These are phyloP conservation scores for Tilletia horrida DNA, from an alignment of 1,284 basidiomycete species.

Conservation along the genomic window DNA sequence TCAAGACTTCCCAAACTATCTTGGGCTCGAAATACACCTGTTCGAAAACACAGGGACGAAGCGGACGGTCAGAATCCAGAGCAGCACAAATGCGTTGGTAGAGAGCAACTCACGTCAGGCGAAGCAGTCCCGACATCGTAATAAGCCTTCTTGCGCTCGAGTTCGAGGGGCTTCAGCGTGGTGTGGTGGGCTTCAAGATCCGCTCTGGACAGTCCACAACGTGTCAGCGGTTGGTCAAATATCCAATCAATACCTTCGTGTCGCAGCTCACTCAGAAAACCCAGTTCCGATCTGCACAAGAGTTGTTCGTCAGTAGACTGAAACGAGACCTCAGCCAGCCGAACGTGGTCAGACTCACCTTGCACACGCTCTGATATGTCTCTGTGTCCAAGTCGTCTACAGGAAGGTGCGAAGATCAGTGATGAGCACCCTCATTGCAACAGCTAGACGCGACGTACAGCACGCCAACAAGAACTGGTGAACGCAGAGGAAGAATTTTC, in stretches of 20 bases:
- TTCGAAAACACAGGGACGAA: not conserved
- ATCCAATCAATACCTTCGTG: too few species aligned
- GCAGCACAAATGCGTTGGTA: not conserved
- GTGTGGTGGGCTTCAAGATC: slow-evolving; percentile 75
- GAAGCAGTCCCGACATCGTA: slow-evolving; percentile 64
- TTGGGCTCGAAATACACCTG: slow-evolving; percentile 49
- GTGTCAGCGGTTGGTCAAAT: too few species aligned
- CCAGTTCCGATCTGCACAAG: slow-evolving; percentile 76
- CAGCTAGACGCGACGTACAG: slow-evolving; percentile 19
- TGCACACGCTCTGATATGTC: slow-evolving; percentile 63
- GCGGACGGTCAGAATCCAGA: not conserved
- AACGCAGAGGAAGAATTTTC: not conserved
- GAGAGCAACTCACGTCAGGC: slow-evolving; percentile 32
- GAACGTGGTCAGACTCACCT: slow-evolving; percentile 51
- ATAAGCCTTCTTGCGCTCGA: slow-evolving; percentile 61
- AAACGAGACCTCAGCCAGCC: too few species aligned
- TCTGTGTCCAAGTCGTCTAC: slow-evolving; percentile 46
- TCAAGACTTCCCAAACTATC: slow-evolving; percentile 94
- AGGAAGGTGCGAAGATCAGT: not conserved
- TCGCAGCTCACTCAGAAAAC: slow-evolving; percentile 71
- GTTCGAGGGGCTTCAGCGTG: slow-evolving; percentile 73
- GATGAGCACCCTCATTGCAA: not conserved
- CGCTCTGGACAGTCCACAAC: slow-evolving; percentile 57
- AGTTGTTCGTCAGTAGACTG: too few species aligned
- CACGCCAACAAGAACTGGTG: slow-evolving; percentile 42